A percentile compares a stretch with the other conserved stretches of the same genome.
Conservation (phyloP, 352 stramenopile genomes). For the Phytophthora fragariaefolia region DNA sequence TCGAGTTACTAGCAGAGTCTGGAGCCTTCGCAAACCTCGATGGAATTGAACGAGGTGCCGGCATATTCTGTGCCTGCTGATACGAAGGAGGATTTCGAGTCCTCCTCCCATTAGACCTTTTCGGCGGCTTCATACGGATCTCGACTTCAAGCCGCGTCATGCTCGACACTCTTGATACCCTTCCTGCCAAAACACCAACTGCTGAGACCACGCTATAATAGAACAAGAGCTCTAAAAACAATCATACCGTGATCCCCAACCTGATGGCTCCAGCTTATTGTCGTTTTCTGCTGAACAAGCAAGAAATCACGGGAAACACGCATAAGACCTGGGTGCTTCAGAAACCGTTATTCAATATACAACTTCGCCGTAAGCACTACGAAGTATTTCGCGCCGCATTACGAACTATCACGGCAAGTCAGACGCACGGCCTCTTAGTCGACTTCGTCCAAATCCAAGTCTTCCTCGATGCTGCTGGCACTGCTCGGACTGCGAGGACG, state of each 20-base stretch:
- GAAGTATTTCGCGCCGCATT: conserved; percentile 21
- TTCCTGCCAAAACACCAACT: not conserved
- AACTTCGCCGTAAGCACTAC: conserved; percentile 11
- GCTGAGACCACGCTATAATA: conserved; percentile 11
- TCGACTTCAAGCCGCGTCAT: conserved; percentile 40
- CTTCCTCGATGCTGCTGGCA: conserved; percentile 58
- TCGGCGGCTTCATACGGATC: conserved; percentile 32
- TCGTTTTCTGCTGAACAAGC: conserved; percentile 6
- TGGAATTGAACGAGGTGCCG: not conserved
- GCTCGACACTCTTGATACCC: conserved; percentile 1
- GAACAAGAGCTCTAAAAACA: conserved; percentile 31
- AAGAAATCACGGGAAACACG: not conserved
- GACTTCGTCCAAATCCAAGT: conserved; percentile 75
- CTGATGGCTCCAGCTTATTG: not conserved
- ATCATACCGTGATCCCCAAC: conserved; percentile 1
- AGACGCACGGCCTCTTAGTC: conserved; percentile 60
- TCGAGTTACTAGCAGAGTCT: not conserved
- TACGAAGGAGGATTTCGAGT: conserved; percentile 40
- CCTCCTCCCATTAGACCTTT: conserved; percentile 11
- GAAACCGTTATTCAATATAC: conserved; percentile 40
- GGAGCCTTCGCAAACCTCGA: conserved; percentile 1
- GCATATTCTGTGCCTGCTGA: conserved; percentile 43
- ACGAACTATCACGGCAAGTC: conserved; percentile 4
- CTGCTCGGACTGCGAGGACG: conserved; percentile 30
- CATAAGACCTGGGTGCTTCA: conserved; percentile 6